Evolutionary conservation across 2,329 filamentous ascomycete genomes (phyloP), one percentile per base, ranked within the genome.

Genomic region (Atkinsonella hypoxylon): DNA sequence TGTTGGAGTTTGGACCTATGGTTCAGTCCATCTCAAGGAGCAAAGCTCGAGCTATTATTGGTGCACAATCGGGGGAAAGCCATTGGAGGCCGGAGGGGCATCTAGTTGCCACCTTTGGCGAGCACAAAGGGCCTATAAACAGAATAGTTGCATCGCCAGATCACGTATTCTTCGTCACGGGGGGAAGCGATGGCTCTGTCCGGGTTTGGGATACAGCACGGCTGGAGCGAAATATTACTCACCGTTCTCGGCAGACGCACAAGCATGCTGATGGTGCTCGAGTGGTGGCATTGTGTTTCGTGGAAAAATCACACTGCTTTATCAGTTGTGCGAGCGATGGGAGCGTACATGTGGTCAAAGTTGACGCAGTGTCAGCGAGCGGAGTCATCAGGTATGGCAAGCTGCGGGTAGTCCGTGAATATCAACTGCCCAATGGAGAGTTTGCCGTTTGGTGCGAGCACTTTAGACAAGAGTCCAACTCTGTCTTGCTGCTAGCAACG

Each of bases 231-330:
- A 97, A 96, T 62, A 81, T 97, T 47, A 85, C 87, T 0, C 86
- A 95, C 59, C 81, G 89, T 42, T 89, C 93, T 30, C 79, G 91
- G 20, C 87, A 94, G 62, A 94, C 87, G 0, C 85, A 96, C 67
- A 83, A 77, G 51, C 87, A 96, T 59, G 78, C 77, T 0, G 68
- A 78, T 1, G 85, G 83, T 1, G 78, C 83, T 0, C 85, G 81
- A 53, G 85, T 97, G 2, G 82, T 88, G 31, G 83, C 87, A 13
- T 67, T 98, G 20, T 90, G 88, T 58, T 97, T 98, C 62, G 81
- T 98, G 39, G 90, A 97, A 62, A 87, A 89, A 57, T 95, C 90
- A 0, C 89, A 97, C 64, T 90, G 87, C 20, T 97, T 98, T 63
- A 77, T 95, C 54, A 95, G 87, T 61, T 93, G 88, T 48, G 90